These are phyloP conservation scores for Neurospora tetrasperma DNA, from an alignment of 495 filamentous ascomycete species.

Conservation along the genomic window DNA sequence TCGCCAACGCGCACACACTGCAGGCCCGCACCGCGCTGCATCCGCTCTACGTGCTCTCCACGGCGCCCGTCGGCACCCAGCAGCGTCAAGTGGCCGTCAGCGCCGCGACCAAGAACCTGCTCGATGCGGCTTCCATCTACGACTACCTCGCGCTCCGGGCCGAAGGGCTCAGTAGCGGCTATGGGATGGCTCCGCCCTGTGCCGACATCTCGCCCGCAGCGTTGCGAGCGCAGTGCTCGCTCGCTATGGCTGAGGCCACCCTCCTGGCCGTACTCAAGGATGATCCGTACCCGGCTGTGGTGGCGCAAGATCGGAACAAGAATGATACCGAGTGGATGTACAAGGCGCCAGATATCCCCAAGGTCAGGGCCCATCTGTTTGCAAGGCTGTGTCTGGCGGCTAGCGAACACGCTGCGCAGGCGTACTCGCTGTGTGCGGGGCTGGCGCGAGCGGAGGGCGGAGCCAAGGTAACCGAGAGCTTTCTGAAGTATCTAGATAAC, in stretches of 20 bases:
- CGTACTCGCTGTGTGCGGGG: conserved; percentile 40
- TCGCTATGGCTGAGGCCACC: conserved; percentile 80
- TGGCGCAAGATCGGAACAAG: conserved; percentile 64
- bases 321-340: conserved; percentile 91
- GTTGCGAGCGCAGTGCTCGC: conserved; percentile 58
- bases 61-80: conserved; percentile 50
- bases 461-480: conserved; percentile 47
- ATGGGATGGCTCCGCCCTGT: conserved; percentile 23
- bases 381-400: conserved; percentile 77
- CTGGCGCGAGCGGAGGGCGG: conserved; percentile 15
- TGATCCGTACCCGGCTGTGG: conserved; percentile 76
- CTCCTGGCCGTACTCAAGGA: conserved; percentile 84
- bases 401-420: conserved; percentile 54
- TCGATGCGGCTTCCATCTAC: conserved; percentile 72
- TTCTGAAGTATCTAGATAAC: conserved; percentile 64
- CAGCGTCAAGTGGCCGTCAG: conserved; percentile 58
- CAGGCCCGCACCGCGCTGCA: conserved; percentile 51
- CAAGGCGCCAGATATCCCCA: conserved; percentile 71
- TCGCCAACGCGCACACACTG: conserved; percentile 62
- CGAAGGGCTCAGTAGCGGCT: conserved; percentile 16
- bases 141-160: conserved; percentile 48
- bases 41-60: conserved; percentile 41
- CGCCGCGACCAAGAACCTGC: conserved; percentile 64
- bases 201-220: conserved; percentile 54
- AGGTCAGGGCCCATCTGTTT: conserved; percentile 78